Conservation (phyloP, 768 basidiomycete species). For the Mycena kentingensis region DNA sequence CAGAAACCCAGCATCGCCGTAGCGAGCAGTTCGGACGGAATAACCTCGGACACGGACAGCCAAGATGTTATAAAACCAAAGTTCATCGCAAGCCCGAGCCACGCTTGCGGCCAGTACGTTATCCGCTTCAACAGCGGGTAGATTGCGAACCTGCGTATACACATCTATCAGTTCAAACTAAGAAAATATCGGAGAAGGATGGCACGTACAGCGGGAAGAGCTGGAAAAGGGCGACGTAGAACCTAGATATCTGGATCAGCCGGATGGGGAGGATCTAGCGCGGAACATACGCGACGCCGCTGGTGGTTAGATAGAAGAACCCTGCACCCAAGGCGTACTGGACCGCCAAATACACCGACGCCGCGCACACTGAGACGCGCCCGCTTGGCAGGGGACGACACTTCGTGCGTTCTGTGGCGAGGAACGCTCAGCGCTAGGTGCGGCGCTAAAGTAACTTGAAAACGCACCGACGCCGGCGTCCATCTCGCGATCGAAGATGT, state of each 20-base stretch:
- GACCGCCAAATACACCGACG: constrained; percentile 40
- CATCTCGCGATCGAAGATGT: constrained; percentile 32
- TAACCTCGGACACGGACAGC: constrained; percentile 39
- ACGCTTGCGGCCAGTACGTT: constrained; percentile 64
- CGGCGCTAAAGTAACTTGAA: background rate
- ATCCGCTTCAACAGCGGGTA: constrained; percentile 59
- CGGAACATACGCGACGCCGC: constrained; percentile 37
- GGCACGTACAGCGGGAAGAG: constrained; percentile 50
- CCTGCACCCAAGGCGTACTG: constrained; percentile 43
- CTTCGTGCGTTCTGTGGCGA: constrained; percentile 46
- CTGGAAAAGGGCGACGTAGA: constrained; percentile 47
- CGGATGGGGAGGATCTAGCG: background rate
- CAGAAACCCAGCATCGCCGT: constrained; percentile 45
- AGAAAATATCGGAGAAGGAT: no score
- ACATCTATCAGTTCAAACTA: no score
- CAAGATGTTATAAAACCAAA: constrained; percentile 54
- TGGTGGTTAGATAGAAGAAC: constrained; percentile 40
- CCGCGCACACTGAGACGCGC: constrained; percentile 45
- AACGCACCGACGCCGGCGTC: constrained; percentile 39
- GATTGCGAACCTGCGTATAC: no score
- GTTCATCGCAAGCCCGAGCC: constrained; percentile 62
- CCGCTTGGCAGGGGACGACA: constrained; percentile 52
- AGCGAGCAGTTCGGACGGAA: constrained; percentile 34
- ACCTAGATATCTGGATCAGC: constrained; percentile 28
- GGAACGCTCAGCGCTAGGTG: background rate